Evolutionary conservation across 495 filamentous ascomycete genomes (phyloP).

Genomic region (Alectoria sarmentosa): DNA sequence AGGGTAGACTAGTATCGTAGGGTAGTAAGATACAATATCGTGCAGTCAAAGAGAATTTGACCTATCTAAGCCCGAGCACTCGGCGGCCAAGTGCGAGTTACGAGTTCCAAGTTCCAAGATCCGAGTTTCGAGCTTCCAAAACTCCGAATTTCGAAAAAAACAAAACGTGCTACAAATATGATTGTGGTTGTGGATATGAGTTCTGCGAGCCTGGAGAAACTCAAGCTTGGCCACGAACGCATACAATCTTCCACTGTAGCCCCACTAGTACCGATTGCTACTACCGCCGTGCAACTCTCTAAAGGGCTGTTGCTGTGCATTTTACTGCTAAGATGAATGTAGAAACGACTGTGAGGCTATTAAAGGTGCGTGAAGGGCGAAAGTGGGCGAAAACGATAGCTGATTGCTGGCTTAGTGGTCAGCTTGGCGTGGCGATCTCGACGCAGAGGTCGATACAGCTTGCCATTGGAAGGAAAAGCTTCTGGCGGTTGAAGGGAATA

Average conservation of each 20-base stretch:
- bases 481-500: neutral
- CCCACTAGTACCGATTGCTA: neutral
- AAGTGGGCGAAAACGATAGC: no score
- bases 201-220: neutral
- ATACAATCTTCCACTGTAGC: neutral
- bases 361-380: no score
- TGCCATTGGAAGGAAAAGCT: neutral
- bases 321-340: neutral
- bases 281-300: neutral
- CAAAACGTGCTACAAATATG: neutral
- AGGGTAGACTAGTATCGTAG: no score
- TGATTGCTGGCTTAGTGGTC: no score
- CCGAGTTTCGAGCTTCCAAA: no score
- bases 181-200: neutral
- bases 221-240: neutral
- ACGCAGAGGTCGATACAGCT: neutral
- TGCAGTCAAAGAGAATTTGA: no score
- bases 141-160: neutral
- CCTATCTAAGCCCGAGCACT: no score
- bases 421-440: neutral
- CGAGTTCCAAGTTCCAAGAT: no score
- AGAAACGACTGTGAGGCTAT: no score
- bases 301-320: neutral
- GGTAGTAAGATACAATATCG: no score
- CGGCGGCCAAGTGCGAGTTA: no score